These are phyloP conservation scores for Oenanthe javanica DNA, from an alignment of 140 eudicot genomes.

Conservation along the genomic window DNA sequence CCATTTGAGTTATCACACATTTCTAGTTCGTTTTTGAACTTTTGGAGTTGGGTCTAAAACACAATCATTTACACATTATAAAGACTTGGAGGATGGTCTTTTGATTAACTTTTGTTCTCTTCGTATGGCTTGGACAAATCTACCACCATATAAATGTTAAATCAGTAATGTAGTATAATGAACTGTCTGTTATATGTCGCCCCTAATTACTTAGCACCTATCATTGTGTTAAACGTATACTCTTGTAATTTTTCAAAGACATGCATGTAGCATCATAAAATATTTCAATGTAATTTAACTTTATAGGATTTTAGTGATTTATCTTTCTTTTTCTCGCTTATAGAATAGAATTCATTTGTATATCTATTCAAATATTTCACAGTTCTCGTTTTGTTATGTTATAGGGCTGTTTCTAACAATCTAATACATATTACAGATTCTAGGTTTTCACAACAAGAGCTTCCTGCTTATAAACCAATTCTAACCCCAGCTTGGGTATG, in stretches of 20 bases:
- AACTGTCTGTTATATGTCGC: background rate
- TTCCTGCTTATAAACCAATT: slow-evolving; percentile 95
- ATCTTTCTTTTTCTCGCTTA: background rate
- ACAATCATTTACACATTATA: background rate
- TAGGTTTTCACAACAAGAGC: slow-evolving; percentile 97
- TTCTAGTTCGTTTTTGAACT: background rate
- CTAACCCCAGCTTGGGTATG: slow-evolving; percentile 81
- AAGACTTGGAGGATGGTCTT: background rate
- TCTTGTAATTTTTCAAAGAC: background rate
- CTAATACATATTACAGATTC: slow-evolving; percentile 51
- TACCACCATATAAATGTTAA: background rate
- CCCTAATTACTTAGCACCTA: background rate
- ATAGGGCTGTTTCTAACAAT: background rate
- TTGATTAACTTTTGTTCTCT: background rate
- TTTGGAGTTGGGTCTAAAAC: background rate
- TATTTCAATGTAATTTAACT: background rate
- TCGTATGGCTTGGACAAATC: background rate
- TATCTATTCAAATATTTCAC: background rate
- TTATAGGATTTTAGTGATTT: background rate
- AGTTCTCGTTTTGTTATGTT: background rate
- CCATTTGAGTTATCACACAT: background rate
- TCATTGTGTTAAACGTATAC: background rate
- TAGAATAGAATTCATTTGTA: background rate
- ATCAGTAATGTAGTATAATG: background rate
- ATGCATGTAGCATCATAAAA: background rate